Conservation (phyloP, 495 filamentous ascomycete genomes). For the Penicillium cinerascens region DNA sequence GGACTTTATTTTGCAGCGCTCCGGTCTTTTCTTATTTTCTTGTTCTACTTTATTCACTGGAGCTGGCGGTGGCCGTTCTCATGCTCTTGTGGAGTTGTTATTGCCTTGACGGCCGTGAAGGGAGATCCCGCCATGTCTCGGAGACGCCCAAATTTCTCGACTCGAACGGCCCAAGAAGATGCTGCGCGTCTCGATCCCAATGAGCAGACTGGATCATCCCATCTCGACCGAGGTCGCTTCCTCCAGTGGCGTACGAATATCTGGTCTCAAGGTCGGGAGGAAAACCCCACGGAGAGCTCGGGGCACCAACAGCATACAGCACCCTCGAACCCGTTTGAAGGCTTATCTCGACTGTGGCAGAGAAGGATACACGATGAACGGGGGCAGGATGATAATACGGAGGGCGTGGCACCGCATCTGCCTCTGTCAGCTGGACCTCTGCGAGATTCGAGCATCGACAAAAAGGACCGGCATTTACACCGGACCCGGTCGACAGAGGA, state of each 20-base stretch:
- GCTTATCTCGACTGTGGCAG: constrained; percentile 31
- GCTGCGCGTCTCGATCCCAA: constrained; percentile 45
- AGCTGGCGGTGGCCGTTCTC: background rate
- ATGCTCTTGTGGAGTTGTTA: constrained; percentile 6
- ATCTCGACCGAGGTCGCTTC: constrained; percentile 21
- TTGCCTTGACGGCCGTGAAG: constrained; percentile 17
- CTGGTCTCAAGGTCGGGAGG: constrained; percentile 31
- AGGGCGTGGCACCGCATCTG: constrained; percentile 7
- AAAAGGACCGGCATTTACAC: constrained; percentile 38
- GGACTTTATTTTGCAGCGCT: background rate
- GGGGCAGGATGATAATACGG: constrained; percentile 4
- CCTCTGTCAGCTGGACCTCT: constrained; percentile 24
- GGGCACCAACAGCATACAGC: constrained; percentile 21
- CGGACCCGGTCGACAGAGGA: constrained; percentile 46
- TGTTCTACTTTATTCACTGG: background rate
- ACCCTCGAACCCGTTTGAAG: constrained; percentile 20
- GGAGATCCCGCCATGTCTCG: constrained; percentile 34
- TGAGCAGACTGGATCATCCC: constrained; percentile 23
- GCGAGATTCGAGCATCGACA: constrained; percentile 28
- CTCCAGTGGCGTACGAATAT: constrained; percentile 22
- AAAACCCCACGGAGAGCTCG: constrained; percentile 16
- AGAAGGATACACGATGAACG: constrained; percentile 8
- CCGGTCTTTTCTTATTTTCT: background rate
- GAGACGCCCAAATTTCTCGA: constrained; percentile 49
- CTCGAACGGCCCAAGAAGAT: constrained; percentile 55